A percentile compares a stretch with the other conserved stretches of the same genome.
Evolutionary conservation across 139 green algal genomes (phyloP).

Genomic region (Penium margaritaceum): DNA sequence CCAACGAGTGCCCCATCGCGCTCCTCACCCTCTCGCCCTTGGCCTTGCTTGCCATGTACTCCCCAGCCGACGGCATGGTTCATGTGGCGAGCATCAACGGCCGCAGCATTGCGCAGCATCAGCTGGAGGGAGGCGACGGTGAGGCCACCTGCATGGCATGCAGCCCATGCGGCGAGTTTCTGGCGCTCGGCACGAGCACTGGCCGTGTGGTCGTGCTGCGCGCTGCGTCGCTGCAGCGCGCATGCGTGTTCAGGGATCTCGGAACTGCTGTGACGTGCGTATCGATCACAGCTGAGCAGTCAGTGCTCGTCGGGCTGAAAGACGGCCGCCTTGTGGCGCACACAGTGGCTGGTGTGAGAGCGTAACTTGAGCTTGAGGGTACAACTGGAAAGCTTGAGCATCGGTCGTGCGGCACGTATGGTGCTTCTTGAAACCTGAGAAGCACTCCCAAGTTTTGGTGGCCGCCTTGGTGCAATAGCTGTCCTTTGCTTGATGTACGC

Average conservation of each 20-base stretch:
- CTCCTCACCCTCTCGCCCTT: background rate
- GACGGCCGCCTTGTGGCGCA: slow-evolving; percentile 4
- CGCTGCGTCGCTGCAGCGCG: background rate
- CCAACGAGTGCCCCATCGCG: background rate
- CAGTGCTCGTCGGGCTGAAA: slow-evolving; percentile 5
- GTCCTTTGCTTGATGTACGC: too few relatives aligned
- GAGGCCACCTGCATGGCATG: slow-evolving; percentile 2
- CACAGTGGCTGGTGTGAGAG: too few relatives aligned
- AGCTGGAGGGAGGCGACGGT: too few relatives aligned
- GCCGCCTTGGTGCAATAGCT: too few relatives aligned
- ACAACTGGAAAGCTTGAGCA: too few relatives aligned
- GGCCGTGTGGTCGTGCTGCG: background rate
- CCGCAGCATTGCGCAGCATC: background rate
- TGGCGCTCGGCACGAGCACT: background rate
- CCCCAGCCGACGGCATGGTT: slow-evolving; percentile 3
- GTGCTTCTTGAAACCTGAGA: too few relatives aligned
- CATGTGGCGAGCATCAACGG: slow-evolving; percentile 5
- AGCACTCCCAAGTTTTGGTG: too few relatives aligned
- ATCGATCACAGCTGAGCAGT: slow-evolving; percentile 3
- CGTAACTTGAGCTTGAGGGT: too few relatives aligned
- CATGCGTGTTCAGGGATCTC: too few relatives aligned
- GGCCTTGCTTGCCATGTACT: slow-evolving; percentile 14
- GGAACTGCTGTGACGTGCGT: background rate
- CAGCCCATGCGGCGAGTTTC: slow-evolving; percentile 12
- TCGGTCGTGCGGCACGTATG: too few relatives aligned